Conservation (phyloP, 1,284 basidiomycete genomes). For the Afroboletus lepidellus region DNA sequence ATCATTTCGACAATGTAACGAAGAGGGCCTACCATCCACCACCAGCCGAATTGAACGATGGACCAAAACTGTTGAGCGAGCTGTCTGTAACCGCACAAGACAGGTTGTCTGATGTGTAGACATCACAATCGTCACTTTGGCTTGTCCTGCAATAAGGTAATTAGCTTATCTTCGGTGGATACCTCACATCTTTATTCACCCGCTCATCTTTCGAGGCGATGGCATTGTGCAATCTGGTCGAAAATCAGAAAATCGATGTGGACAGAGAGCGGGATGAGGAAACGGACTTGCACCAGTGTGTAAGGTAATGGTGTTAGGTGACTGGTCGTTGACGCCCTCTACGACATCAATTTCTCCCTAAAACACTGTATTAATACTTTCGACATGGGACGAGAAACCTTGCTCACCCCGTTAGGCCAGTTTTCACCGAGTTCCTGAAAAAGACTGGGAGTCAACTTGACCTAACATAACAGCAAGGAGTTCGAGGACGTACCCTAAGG, state of each 20-base stretch:
- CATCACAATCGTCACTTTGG: conserved; percentile 53
- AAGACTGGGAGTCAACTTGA: neutral
- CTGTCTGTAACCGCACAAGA: conserved; percentile 63
- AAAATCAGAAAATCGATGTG: conserved; percentile 4
- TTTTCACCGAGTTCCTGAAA: conserved; percentile 24
- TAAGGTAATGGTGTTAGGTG: conserved; percentile 57
- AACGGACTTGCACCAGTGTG: conserved; percentile 49
- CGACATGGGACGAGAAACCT: neutral
- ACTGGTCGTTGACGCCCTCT: conserved; percentile 63
- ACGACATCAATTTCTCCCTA: conserved; percentile 64
- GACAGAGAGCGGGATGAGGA: neutral
- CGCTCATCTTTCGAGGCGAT: conserved; percentile 42
- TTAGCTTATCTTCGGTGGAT: conserved; percentile 1
- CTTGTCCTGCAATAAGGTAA: conserved; percentile 34
- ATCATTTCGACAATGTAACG: neutral
- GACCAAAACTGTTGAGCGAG: conserved; percentile 53
- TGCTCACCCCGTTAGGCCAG: conserved; percentile 28
- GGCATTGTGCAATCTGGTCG: conserved; percentile 62
- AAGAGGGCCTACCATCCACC: conserved; percentile 50
- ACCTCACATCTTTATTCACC: conserved; percentile 37
- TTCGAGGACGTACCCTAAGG: conserved; percentile 16
- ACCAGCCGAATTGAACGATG: conserved; percentile 57
- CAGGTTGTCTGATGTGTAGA: conserved; percentile 51
- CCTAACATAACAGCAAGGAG: neutral
- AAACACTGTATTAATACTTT: neutral